Conservation (phyloP, 768 basidiomycete genomes). For the Suillus sp. region DNA sequence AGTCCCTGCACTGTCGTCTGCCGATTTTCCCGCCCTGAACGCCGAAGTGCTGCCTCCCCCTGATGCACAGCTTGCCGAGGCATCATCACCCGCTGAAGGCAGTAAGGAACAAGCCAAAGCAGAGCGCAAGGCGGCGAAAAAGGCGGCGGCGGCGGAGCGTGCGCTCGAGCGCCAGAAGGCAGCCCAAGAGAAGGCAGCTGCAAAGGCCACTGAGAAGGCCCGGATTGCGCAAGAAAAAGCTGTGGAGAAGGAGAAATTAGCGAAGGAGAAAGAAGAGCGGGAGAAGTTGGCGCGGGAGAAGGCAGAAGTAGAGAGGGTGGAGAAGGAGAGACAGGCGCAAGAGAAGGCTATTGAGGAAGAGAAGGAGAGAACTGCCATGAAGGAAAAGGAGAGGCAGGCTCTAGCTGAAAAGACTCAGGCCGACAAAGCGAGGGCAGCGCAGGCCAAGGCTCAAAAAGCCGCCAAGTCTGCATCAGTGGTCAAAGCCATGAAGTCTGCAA, state of each 20-base stretch:
- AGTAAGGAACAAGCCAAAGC: constrained; percentile 55
- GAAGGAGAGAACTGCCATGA: constrained; percentile 38
- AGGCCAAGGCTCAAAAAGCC: constrained; percentile 27
- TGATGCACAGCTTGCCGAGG: constrained; percentile 28
- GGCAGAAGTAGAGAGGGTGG: constrained; percentile 41
- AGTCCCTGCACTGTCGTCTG: constrained; percentile 57
- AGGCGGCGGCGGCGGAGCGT: constrained; percentile 61
- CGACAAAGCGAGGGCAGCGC: constrained; percentile 29
- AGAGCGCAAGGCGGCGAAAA: constrained; percentile 65
- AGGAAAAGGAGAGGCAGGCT: constrained; percentile 36
- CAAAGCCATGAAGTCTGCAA: constrained; percentile 20
- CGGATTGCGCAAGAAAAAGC: constrained; percentile 33
- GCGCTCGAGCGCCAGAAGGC: constrained; percentile 59
- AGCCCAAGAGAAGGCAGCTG: constrained; percentile 60
- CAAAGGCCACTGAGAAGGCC: constrained; percentile 18
- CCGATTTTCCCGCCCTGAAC: constrained; percentile 75
- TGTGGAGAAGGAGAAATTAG: constrained; percentile 54
- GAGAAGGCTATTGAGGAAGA: constrained; percentile 39
- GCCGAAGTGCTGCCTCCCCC: constrained; percentile 17
- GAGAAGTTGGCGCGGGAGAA: constrained; percentile 41
- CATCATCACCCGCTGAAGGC: constrained; percentile 36
- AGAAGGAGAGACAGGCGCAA: constrained; percentile 37
- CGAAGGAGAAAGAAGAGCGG: constrained; percentile 40
- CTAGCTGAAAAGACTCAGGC: constrained; percentile 31
- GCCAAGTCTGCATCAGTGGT: constrained; percentile 25